Percentiles rank a stretch among this genome's conserved stretches.
These are phyloP conservation scores for Cucurbitaria berberidis DNA, from an alignment of 2,329 filamentous ascomycete genomes.

Conservation along the genomic window DNA sequence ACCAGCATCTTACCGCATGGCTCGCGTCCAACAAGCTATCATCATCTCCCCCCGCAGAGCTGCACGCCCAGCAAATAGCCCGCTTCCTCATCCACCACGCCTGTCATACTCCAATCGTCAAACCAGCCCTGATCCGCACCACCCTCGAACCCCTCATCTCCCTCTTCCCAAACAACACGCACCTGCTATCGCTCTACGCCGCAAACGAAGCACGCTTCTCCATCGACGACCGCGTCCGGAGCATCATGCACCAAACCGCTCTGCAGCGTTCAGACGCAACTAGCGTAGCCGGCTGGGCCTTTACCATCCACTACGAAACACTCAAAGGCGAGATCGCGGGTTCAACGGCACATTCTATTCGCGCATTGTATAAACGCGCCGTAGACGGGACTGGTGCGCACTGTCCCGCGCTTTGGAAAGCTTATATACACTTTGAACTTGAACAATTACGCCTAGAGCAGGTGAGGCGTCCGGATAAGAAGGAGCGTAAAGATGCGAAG, in stretches of 20 bases:
- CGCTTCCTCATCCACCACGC: conserved; percentile 71
- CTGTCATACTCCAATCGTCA: conserved; percentile 67
- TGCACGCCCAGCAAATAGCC: conserved; percentile 71
- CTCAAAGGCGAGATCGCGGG: conserved; percentile 50
- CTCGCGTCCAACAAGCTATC: conserved; percentile 31
- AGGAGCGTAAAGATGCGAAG: conserved; percentile 22
- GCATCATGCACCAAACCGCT: conserved; percentile 59
- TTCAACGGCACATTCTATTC: conserved; percentile 59
- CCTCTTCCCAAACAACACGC: conserved; percentile 75
- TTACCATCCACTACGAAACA: conserved; percentile 63
- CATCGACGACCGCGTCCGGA: conserved; percentile 78
- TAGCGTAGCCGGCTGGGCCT: conserved; percentile 59
- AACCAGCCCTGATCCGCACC: conserved; percentile 68
- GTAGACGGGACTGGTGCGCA: conserved; percentile 45
- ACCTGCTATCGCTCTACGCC: conserved; percentile 75
- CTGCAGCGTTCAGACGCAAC: conserved; percentile 38
- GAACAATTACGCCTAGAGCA: conserved; percentile 21
- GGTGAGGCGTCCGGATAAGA: conserved; percentile 8
- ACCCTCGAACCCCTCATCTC: conserved; percentile 66
- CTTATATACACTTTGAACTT: conserved; percentile 43
- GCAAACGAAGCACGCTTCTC: conserved; percentile 75
- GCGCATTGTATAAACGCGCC: conserved; percentile 62
- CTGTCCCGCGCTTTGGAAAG: conserved; percentile 40
- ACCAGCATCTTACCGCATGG: conserved; percentile 33
- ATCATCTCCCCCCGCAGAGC: conserved; percentile 59